Evolutionary conservation across 176 grass and related monocot genomes (phyloP), one percentile per base, ranked within the genome.

Genomic region (Areca catechu): DNA sequence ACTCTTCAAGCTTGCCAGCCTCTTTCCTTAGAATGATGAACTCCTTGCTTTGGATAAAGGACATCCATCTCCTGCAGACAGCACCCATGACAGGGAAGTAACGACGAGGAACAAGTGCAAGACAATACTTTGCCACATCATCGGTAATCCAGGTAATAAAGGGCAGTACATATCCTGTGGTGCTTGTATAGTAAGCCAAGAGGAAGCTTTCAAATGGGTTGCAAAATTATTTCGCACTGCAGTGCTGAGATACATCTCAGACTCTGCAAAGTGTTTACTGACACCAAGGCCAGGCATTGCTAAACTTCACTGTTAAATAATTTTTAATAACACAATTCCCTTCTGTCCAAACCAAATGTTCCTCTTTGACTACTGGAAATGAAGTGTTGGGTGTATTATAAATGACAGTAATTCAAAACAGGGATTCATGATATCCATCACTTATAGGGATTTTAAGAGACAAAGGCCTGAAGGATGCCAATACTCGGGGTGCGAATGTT

Each of bases 21-120:
- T 90, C 79, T 62, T 78, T 83, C 20, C 90, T 86, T 5, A 89
- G 56, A 54, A 59, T 21, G 3, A 71, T 78, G 5, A 90, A 76
- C 37, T 90, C 90, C 53, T 53, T 79, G 70, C 82, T 86, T 64
- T 56, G 58, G 21, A 95, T 74, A 27, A 81, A 95, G 6, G 60
- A 24, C 62, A 69, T 83, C 90, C 90, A 95, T 19, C 63, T 72
- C 73, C 68, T 89, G n/a, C 81, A 89, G 61, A 95, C 82, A 20
- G 71, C 60, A 62, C 62, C 79, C 79, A 86, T 79, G 16, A 4
- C 58, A 0, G 90, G 85, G 24, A 83, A 75, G 24, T 77, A 37
- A 15, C 60, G 51, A 22, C 60, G 62, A 4, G 76, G 86, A 17
- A 89, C 67, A 17, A 86, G 76, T 0, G 90, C 76, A 30, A 89